Evolutionary conservation across 1,284 basidiomycete genomes (phyloP).

Genomic region (Amylostereum chailletii): DNA sequence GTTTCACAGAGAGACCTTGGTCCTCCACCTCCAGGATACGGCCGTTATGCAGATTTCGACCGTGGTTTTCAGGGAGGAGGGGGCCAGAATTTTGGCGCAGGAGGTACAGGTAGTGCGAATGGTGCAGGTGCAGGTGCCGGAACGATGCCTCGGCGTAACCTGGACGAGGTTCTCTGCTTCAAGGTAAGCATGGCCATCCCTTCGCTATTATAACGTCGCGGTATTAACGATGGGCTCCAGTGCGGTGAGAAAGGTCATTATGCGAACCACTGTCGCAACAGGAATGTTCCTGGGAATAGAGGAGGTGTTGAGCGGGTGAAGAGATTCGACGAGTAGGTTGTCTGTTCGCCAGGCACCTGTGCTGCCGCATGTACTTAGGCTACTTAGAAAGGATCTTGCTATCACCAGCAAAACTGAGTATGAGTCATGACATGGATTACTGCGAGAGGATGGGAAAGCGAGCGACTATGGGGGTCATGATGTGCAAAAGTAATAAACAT

Average conservation of each 20-base stretch:
- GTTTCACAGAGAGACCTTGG: slow-evolving; percentile 75
- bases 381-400: too few relatives aligned
- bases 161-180: slow-evolving; percentile 86
- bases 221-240: slow-evolving; percentile 27
- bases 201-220: slow-evolving; percentile 9
- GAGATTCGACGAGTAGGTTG: slow-evolving; percentile 26
- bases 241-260: slow-evolving; percentile 90
- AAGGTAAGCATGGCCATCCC: slow-evolving; percentile 44
- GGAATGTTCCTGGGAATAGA: slow-evolving; percentile 75
- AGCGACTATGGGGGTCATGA: too few relatives aligned
- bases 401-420: too few relatives aligned
- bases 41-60: slow-evolving; percentile 77
- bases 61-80: slow-evolving; percentile 25
- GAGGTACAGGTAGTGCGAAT: background rate
- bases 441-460: too few relatives aligned
- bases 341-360: background rate
- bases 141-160: slow-evolving; percentile 53
- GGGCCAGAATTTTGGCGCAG: slow-evolving; percentile 14
- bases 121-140: slow-evolving; percentile 6
- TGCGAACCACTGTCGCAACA: slow-evolving; percentile 87
- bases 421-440: too few relatives aligned
- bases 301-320: slow-evolving; percentile 52
- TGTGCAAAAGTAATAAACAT: too few relatives aligned
- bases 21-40: slow-evolving; percentile 88
- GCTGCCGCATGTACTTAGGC: background rate